Conservation (phyloP, 1,139 yeast genomes). For the Taphrina communis region DNA sequence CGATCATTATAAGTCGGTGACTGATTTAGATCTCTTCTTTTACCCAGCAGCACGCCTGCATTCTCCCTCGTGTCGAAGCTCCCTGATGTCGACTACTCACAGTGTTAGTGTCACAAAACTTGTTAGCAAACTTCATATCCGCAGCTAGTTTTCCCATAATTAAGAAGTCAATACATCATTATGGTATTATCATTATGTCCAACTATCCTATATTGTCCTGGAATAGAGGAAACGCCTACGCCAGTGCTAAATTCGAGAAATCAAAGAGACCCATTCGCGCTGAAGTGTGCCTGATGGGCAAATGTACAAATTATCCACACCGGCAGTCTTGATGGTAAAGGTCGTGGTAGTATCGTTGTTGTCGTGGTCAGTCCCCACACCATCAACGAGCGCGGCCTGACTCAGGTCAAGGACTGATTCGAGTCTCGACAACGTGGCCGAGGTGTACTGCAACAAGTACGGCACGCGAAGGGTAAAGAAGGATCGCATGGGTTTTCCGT, state of each 20-base stretch:
- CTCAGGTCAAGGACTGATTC: neutral
- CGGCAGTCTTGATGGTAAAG: neutral
- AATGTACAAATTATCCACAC: neutral
- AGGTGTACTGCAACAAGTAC: constrained; percentile 6
- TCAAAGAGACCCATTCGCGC: neutral
- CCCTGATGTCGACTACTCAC: neutral
- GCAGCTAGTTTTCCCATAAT: too few relatives aligned
- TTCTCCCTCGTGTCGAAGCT: neutral
- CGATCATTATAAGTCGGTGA: constrained; percentile 21
- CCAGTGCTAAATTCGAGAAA: constrained; percentile 1
- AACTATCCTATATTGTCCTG: neutral
- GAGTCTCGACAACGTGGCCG: neutral
- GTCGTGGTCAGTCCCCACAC: too few relatives aligned
- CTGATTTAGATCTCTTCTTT: neutral
- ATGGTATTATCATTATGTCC: neutral
- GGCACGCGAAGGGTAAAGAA: constrained; percentile 4
- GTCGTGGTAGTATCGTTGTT: neutral
- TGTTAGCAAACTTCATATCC: neutral
- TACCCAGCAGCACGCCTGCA: neutral
- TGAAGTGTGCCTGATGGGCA: neutral
- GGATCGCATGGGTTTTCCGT: neutral
- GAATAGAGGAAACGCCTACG: neutral
- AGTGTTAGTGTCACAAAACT: neutral
- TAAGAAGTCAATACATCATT: neutral
- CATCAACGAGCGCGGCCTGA: too few relatives aligned